These are phyloP conservation scores for Chaetomium olivaceum DNA, from an alignment of 2,329 filamentous ascomycete genomes.

Conservation along the genomic window DNA sequence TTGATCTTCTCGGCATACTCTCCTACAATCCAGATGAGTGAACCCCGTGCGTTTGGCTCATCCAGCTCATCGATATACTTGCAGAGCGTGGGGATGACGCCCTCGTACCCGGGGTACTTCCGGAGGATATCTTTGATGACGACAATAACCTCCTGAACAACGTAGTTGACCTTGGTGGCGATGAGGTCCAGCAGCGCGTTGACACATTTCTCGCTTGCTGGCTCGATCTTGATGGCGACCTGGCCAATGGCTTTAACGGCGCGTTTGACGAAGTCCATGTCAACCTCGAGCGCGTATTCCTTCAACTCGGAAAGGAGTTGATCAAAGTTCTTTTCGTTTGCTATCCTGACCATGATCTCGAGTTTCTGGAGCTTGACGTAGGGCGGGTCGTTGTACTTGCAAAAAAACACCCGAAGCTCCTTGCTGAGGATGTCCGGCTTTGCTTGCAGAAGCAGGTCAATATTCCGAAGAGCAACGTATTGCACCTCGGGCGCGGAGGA, in stretches of 20 bases:
- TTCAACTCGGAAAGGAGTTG: constrained; percentile 92
- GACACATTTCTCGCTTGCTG: constrained; percentile 91
- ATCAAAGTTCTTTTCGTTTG: constrained; percentile 94
- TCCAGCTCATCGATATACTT: constrained; percentile 96
- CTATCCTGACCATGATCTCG: constrained; percentile 99
- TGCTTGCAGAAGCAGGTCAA: constrained; percentile 91
- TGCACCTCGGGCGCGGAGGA: constrained; percentile 96
- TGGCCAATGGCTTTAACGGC: constrained; percentile 96
- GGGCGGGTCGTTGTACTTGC: constrained; percentile 98
- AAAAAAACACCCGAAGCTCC: constrained; percentile 97
- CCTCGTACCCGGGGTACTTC: constrained; percentile 97
- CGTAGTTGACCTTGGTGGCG: constrained; percentile 97
- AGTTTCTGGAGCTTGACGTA: constrained; percentile 98
- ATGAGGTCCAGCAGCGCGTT: constrained; percentile 92
- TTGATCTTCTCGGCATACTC: constrained; percentile 99
- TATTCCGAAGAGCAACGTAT: constrained; percentile 94
- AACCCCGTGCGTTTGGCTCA: constrained; percentile 85
- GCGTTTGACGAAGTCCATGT: constrained; percentile 97
- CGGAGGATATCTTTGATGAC: constrained; percentile 98
- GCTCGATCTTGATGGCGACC: constrained; percentile 97
- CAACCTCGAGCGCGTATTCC: constrained; percentile 96
- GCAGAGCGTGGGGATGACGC: constrained; percentile 94
- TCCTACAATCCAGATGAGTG: constrained; percentile 97
- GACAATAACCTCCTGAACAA: constrained; percentile 97
- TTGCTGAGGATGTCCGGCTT: constrained; percentile 97